Base-by-base conservation (phyloP, 1,284 basidiomycete species). In the Pseudozyma hubeiensis region DNA sequence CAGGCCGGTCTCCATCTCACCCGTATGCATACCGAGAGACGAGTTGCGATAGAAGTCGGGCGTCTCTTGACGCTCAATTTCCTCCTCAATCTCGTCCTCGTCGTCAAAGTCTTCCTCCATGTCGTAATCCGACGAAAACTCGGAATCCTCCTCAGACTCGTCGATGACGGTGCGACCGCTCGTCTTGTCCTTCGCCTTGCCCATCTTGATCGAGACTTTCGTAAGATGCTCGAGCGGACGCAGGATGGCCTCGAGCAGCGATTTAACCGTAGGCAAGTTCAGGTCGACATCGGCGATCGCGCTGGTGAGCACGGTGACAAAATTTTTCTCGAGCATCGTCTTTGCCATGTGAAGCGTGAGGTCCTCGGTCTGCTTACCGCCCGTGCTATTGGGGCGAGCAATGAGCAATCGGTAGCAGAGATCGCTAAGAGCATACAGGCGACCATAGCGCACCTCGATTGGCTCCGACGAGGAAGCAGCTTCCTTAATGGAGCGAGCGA, bases 311-410 rank as follows among this genome's bases (percentile, higher is more conserved):
- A 92, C 91, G 7, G 91, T 89, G 19, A 98, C 97, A 79, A 93
- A 97, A 83, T 93, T 94, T 87, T 98, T 97, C 87, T 99, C 97
- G 47, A 99, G 86, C 97, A 99, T 99, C 70, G 95, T 89, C 87
- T 98, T 99, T 44, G 97, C 94, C 62, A 98, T 89, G 72, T 97
- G 94, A 16, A 94, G 91, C 3, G 92, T 91, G 11, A 89, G 88
- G 53, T 97, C 95, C 45, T 95, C 92, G 63, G 89, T 66, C 49
- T 70, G 76, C 54, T 70, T 75, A 41, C 65, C 73, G 29, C 60
- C 61, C 1, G 59, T 57, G 54, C 51, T 66, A 81, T 91, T 91
- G 52, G 86, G 84, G 17, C 90, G 90, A 13, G 93, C 91, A 2
- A 91, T 92, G 58, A 99, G 87, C 24, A 99, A 87, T 9, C 94